phyloP scores from a whole-genome alignment of 805 yeast genomes.

The Ogataea populi-albae region DNA sequence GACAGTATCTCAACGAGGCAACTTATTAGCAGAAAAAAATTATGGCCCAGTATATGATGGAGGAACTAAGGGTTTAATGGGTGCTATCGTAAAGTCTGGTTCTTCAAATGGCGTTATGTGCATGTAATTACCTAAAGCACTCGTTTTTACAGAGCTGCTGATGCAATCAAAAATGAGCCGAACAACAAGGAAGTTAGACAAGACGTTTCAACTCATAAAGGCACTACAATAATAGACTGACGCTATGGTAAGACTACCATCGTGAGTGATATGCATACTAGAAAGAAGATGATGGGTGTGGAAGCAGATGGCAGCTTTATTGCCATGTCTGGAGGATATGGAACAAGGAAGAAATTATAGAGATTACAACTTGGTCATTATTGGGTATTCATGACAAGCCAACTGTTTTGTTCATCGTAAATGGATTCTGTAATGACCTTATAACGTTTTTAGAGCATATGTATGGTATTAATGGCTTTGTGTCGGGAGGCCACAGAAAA shows the following conservation, averaged over 20 bases:
- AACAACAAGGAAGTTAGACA: conserved; percentile 47
- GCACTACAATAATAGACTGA: conserved; percentile 52
- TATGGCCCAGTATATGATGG: conserved; percentile 90
- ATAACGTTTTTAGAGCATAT: conserved; percentile 58
- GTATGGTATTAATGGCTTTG: conserved; percentile 62
- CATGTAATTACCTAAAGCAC: conserved; percentile 86
- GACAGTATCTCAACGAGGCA: conserved; percentile 59
- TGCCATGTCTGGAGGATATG: conserved; percentile 90
- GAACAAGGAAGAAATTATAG: conserved; percentile 86
- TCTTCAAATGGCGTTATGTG: conserved; percentile 58
- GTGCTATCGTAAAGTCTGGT: conserved; percentile 64
- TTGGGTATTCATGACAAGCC: conserved; percentile 82
- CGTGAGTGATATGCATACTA: conserved; percentile 84
- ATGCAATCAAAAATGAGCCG: conserved; percentile 30
- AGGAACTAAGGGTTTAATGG: conserved; percentile 84
- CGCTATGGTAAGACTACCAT: conserved; percentile 77
- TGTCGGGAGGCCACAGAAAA: conserved; percentile 59
- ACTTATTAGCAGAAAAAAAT: conserved; percentile 48
- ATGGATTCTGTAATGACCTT: conserved; percentile 76
- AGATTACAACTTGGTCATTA: conserved; percentile 87
- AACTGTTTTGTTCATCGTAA: conserved; percentile 67
- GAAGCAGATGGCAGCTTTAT: conserved; percentile 77
- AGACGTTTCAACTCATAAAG: conserved; percentile 58
- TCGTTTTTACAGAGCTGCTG: conserved; percentile 65
- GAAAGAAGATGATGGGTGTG: conserved; percentile 80